Base-by-base conservation (phyloP, 163 green algal genomes). In the Chlamydomonas reinhardtii region DNA sequence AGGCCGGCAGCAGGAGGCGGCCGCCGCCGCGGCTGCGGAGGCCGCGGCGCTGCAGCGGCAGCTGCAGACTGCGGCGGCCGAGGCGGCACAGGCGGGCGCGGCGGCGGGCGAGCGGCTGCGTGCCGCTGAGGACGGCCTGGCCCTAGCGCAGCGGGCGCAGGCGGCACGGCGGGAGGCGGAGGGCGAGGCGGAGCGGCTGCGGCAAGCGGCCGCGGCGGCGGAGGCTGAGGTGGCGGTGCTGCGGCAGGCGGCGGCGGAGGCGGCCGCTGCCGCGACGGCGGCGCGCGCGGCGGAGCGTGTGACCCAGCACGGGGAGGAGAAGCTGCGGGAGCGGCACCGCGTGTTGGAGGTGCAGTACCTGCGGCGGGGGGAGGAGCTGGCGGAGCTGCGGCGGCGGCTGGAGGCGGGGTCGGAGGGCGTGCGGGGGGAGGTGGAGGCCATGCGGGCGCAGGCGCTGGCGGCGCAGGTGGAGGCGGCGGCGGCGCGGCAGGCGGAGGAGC, bases 401-500 rank as follows among this genome's bases (percentile, higher is more conserved):
- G 22, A 56, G 19, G 62, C 34, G 37, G 62, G 43, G 20, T 1
- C 12, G 27, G 66, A 76, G 25, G 43, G 48, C 48, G 48, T 12
- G 48, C 48, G 48, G 11, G 48, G 48, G 11, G 48, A 85, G 66
- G 29, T 85, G 14, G 52, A 54, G 29, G 66, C 27, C n/a, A 85
- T 76, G 66, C 78, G 66, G 2, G 66, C 66, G 2, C 72, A 85
- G 48, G 78, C 78, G 9, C 54, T 70, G 66, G 66, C 48, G 22
- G 66, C 66, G n/a, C 37, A 85, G 66, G 78, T 61, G 66, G 66
- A 85, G 43, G 66, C 66, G 20, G 78, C 66, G n/a, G 37, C 59
- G 16, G 78, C 78, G 20, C 48, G 48, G 11, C 78, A 85, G 66
- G 52, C 20, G 52, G 78, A 76, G n/a, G n/a, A 76, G 48, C 31